Conservation (phyloP, 2,329 filamentous ascomycete species). For the Dothidotthia symphoricarpi region DNA sequence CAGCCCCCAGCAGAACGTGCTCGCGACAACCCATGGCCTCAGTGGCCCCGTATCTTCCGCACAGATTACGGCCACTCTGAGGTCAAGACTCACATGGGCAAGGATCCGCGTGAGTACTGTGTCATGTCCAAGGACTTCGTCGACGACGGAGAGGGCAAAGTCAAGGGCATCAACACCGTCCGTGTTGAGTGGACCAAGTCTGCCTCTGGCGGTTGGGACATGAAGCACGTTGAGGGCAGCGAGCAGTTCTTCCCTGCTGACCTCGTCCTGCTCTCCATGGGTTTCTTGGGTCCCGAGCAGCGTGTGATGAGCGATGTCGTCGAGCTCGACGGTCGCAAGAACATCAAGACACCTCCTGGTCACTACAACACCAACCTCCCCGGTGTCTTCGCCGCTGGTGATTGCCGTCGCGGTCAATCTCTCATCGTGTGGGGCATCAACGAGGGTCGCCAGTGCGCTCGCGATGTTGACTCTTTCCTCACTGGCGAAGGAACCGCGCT, state of each 20-base stretch:
- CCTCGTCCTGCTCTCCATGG: conserved; percentile 92
- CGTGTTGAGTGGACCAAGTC: conserved; percentile 96
- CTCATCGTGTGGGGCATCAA: conserved; percentile 99
- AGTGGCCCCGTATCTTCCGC: conserved; percentile 96
- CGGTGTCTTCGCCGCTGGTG: conserved; percentile 90
- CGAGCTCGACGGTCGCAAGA: conserved; percentile 90
- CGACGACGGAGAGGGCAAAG: conserved; percentile 79
- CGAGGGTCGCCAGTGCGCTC: conserved; percentile 87
- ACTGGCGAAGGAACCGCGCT: conserved; percentile 72
- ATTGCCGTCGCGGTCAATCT: conserved; percentile 91
- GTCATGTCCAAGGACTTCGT: conserved; percentile 98
- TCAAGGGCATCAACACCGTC: conserved; percentile 94
- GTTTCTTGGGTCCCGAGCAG: conserved; percentile 91
- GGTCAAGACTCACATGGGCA: conserved; percentile 93
- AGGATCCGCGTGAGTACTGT: conserved; percentile 94
- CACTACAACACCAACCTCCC: conserved; percentile 85
- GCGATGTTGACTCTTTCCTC: conserved; percentile 87
- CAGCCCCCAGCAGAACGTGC: conserved; percentile 89
- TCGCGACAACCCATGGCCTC: conserved; percentile 94
- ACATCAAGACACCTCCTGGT: conserved; percentile 87
- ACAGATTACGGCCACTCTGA: conserved; percentile 98
- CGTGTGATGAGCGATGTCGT: conserved; percentile 83
- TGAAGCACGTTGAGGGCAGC: conserved; percentile 93
- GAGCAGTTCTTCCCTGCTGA: conserved; percentile 97
- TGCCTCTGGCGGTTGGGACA: conserved; percentile 88